Evolutionary conservation across 768 basidiomycete species (phyloP), one percentile per base, ranked within the genome.

Genomic region (Lyophyllum atratum): DNA sequence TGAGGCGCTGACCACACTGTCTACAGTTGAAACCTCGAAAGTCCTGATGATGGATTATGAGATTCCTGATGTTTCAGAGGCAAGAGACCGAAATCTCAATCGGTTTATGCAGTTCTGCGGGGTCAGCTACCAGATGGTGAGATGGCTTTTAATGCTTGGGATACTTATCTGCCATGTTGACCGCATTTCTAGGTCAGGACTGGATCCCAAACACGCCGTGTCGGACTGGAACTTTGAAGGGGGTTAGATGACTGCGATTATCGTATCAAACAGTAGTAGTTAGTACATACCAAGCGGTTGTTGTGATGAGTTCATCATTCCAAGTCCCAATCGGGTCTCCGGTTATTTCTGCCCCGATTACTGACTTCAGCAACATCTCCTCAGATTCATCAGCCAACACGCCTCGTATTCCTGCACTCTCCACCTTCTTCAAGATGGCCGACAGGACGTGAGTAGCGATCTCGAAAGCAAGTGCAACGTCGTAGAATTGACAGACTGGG

Each of bases 121-220:
- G 5, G 76, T 85, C n/a, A 70, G 73, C 59, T 85, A 84, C 63
- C 81, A 81, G 69, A 74, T 83, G 80, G 84, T 84, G 67, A 70
- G 73, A 54, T 52, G 54, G 54, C 46, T 31, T 29, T 40, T 5
- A 19, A 4, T 40, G 12, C 19, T 28, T 37, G 26, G 25, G 10
- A 29, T 33, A 24, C 21, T 22, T n/a, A n/a, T n/a, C n/a, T n/a
- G n/a, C n/a, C 19, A 31, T 49, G 49, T 51, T 63, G 19, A 63
- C 17, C 39, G 42, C 17, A n/a, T 46, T 4, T 54, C 22, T 11
- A 65, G 64, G 64, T 65, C 40, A 57, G 60, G 43, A 62, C 54
- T 19, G 52, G 55, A 22, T 39, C 34, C 10, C 29, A 45, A 11
- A 62, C 50, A 45, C 42, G 47, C 45, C 56, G 51, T 39, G 52